These are phyloP conservation scores for Populus simonii DNA, from an alignment of 345 rosid genomes.

Conservation along the genomic window DNA sequence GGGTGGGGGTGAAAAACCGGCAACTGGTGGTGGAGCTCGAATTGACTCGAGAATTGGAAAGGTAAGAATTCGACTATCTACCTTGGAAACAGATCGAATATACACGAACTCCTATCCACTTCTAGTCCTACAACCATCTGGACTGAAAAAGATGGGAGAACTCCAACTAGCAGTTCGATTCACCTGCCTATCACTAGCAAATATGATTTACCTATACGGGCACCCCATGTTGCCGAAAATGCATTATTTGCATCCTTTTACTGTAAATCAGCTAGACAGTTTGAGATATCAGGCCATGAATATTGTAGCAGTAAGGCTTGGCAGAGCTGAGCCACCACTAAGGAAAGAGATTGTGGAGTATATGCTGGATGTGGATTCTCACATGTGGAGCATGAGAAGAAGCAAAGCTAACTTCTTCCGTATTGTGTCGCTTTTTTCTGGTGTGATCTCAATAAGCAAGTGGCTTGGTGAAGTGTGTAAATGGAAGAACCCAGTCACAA, in stretches of 20 bases:
- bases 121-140: slow-evolving; percentile 32
- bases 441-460: slow-evolving; percentile 22
- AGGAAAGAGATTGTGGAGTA: slow-evolving; percentile 37
- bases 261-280: slow-evolving; percentile 32
- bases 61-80: slow-evolving; percentile 30
- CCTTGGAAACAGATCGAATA: slow-evolving; percentile 30
- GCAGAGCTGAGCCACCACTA: slow-evolving; percentile 30
- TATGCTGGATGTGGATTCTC: slow-evolving; percentile 33
- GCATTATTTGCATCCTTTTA: slow-evolving; percentile 35
- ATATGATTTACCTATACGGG: slow-evolving; percentile 28
- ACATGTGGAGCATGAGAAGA: slow-evolving; percentile 41
- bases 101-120: slow-evolving; percentile 34
- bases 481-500: slow-evolving; percentile 29
- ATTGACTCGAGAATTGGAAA: slow-evolving; percentile 29
- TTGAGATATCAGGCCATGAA: slow-evolving; percentile 29
- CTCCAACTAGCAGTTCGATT: slow-evolving; percentile 33
- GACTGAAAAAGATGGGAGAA: slow-evolving; percentile 35
- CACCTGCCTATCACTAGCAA: slow-evolving; percentile 28
- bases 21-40: slow-evolving; percentile 11
- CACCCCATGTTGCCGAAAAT: slow-evolving; percentile 35
- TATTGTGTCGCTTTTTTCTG: slow-evolving; percentile 24
- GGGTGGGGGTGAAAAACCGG: slow-evolving; percentile 16
- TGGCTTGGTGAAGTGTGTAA: slow-evolving; percentile 29
- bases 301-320: slow-evolving; percentile 28
- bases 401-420: slow-evolving; percentile 35